Evolutionary conservation across 2,329 filamentous ascomycete species (phyloP).

Genomic region (Aspergillus novofumigatus): DNA sequence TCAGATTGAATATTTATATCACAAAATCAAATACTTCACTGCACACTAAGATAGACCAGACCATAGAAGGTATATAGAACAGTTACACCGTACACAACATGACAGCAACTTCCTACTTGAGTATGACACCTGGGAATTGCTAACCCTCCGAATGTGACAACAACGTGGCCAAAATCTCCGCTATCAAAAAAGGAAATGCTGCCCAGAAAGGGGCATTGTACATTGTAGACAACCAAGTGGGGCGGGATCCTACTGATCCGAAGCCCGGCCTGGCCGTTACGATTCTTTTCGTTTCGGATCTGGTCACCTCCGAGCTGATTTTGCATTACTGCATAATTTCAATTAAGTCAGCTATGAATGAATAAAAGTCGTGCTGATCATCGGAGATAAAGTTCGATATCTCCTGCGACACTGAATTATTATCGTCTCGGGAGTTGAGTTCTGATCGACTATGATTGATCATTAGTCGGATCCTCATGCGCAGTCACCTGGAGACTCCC

Average conservation of each 20-base stretch:
- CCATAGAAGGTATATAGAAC: neutral
- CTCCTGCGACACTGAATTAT: too few relatives aligned
- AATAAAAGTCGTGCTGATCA: neutral
- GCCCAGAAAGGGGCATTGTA: neutral
- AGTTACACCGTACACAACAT: neutral
- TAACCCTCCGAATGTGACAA: too few relatives aligned
- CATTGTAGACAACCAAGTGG: conserved; percentile 3
- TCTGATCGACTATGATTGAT: neutral
- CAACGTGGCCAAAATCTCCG: too few relatives aligned
- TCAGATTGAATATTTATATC: too few relatives aligned
- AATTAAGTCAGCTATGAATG: neutral
- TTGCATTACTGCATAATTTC: neutral
- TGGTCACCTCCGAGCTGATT: conserved; percentile 7
- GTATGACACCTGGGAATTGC: neutral
- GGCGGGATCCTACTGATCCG: conserved; percentile 17
- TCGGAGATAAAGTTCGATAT: neutral
- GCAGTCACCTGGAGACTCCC: neutral
- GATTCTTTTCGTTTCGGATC: conserved; percentile 15
- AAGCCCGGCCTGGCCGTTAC: conserved; percentile 4
- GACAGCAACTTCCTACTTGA: too few relatives aligned
- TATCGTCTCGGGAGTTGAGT: too few relatives aligned
- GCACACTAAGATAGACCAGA: neutral
- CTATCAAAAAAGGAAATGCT: too few relatives aligned
- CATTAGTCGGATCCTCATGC: neutral
- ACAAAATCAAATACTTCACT: too few relatives aligned